These are phyloP conservation scores for Phytophthora syringae DNA, from an alignment of 352 stramenopile genomes.

Conservation along the genomic window DNA sequence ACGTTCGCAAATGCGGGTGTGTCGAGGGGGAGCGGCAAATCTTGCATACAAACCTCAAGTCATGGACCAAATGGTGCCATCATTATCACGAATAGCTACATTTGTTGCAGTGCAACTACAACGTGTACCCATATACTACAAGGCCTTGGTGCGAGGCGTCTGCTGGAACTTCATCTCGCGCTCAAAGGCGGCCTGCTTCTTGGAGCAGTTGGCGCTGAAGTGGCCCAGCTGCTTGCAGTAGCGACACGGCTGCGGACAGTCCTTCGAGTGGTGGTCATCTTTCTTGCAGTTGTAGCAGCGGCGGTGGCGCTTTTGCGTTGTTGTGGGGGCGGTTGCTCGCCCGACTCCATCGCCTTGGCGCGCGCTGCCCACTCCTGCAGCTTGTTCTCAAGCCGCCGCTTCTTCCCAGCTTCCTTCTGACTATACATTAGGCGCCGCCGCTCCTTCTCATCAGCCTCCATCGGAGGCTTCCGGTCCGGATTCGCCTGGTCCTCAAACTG, in stretches of 20 bases:
- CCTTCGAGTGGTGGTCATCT: conserved; percentile 76
- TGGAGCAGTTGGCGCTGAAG: conserved; percentile 76
- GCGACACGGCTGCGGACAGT: conserved; percentile 75
- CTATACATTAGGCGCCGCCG: conserved; percentile 71
- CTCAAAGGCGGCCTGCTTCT: conserved; percentile 66
- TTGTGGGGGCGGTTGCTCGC: conserved; percentile 41
- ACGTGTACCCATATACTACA: conserved; percentile 28
- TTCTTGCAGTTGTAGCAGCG: conserved; percentile 90
- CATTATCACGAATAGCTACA: neutral
- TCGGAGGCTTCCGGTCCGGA: conserved; percentile 68
- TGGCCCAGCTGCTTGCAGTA: conserved; percentile 83
- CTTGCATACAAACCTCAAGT: conserved; percentile 29
- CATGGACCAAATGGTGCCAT: neutral
- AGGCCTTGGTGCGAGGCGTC: conserved; percentile 68
- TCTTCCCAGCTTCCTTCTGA: conserved; percentile 80
- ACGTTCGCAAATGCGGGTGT: conserved; percentile 25
- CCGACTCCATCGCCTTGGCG: conserved; percentile 47
- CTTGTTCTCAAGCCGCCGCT: conserved; percentile 79
- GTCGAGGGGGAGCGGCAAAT: conserved; percentile 12
- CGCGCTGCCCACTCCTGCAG: conserved; percentile 61
- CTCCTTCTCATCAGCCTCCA: conserved; percentile 84
- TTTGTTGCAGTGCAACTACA: neutral
- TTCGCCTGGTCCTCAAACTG: conserved; percentile 64
- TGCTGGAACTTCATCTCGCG: conserved; percentile 58
- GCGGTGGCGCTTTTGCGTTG: conserved; percentile 52